Evolutionary conservation across 768 basidiomycete genomes (phyloP), one percentile per base, ranked within the genome.

Genomic region (Pulveroboletus sp.): DNA sequence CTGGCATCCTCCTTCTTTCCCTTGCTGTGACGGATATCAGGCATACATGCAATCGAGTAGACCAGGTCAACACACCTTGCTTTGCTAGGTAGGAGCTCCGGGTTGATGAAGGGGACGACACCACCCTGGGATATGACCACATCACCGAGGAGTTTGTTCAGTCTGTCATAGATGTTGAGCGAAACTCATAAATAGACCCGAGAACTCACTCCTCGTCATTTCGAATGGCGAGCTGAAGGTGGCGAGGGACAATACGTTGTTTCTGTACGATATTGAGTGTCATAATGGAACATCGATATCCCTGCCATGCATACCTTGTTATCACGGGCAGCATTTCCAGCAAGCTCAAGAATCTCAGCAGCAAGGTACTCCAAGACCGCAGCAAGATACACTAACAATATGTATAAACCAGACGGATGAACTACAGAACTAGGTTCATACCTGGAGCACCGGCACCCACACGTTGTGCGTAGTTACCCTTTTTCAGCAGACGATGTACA

Each of bases 91-190:
- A 70, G 51, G 8, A 70, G 55, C 32, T 69, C 73, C n/a, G 76
- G 74, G 60, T 78, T 75, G 63, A 83, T 81, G 67, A 73, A 75
- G 17, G 88, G 87, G 17, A 86, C 82, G 47, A 89, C 87, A 77
- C 90, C 91, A 70, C 91, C 91, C 68, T 93, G 89, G 21, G 87
- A 90, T 75, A 93, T 93, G 66, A 89, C 84, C 57, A 93, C 91
- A 49, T 82, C 76, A 17, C 89, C 89, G 50, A 93, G 81, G 56
- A 93, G 84, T 59, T 82, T 86, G 74, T 86, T 85, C 59, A 89
- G 65, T 69, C 82, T 83, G 43, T 1, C 47, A 49, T 17, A 21
- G 53, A 30, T 3, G 5, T 51, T 37, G 26, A 44, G 38, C 18
- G 18, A 15, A 15, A 11, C 8, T 8, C 8, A 31, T 8, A 40